These are phyloP conservation scores for Microsporum audouinii DNA, from an alignment of 2,329 filamentous ascomycete species.

Conservation along the genomic window DNA sequence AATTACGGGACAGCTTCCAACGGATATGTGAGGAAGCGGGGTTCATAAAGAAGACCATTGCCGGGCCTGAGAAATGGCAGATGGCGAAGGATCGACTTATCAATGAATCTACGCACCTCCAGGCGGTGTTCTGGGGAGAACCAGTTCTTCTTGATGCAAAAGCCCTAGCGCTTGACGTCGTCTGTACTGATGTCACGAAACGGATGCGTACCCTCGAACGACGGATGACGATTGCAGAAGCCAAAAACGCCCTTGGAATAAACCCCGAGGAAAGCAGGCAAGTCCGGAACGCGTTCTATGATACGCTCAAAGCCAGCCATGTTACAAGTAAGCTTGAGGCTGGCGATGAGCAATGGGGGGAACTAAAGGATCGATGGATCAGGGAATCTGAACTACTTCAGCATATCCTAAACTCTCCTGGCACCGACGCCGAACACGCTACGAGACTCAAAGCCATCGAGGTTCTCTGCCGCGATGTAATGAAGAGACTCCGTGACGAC, in stretches of 20 bases:
- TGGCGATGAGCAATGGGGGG: conserved; percentile 58
- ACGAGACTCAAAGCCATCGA: conserved; percentile 56
- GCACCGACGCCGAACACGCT: conserved; percentile 42
- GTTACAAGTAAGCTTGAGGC: conserved; percentile 65
- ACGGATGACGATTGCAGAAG: conserved; percentile 61
- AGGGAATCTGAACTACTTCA: conserved; percentile 46
- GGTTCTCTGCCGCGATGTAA: conserved; percentile 60
- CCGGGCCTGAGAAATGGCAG: conserved; percentile 63
- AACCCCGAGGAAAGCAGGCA: conserved; percentile 57
- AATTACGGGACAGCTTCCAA: conserved; percentile 56
- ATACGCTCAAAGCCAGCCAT: conserved; percentile 52
- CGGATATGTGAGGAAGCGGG: conserved; percentile 55
- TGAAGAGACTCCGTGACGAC: conserved; percentile 64
- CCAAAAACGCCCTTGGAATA: conserved; percentile 59
- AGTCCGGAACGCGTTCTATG: conserved; percentile 54
- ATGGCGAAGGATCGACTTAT: conserved; percentile 57
- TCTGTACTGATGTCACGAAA: conserved; percentile 74
- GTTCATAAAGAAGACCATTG: conserved; percentile 64
- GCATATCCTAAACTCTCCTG: conserved; percentile 41
- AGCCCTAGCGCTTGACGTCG: conserved; percentile 60
- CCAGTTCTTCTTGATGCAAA: conserved; percentile 50
- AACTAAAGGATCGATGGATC: conserved; percentile 59
- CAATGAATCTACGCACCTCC: conserved; percentile 52
- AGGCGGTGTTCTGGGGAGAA: conserved; percentile 48
- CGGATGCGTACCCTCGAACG: conserved; percentile 55